phyloP scores from a whole-genome alignment of 2,329 filamentous ascomycete species.

The Colletotrichum tofieldiae region DNA sequence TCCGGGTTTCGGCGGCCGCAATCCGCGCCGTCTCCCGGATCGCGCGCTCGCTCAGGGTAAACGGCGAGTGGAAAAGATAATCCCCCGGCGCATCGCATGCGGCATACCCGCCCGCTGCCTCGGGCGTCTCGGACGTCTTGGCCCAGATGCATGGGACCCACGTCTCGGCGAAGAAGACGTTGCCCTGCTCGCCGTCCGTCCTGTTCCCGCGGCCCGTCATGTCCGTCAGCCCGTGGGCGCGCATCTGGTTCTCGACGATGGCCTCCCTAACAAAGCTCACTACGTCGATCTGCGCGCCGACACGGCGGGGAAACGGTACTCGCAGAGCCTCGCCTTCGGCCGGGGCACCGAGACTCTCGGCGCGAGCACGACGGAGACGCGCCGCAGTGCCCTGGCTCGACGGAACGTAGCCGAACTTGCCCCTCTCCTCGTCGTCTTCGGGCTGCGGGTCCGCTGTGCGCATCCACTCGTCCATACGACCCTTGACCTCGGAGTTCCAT shows the following conservation, averaged over 20 bases:
- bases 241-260: slow-evolving; percentile 65
- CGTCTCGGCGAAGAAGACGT: slow-evolving; percentile 59
- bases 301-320: slow-evolving; percentile 55
- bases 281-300: slow-evolving; percentile 60
- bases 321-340: slow-evolving; percentile 48
- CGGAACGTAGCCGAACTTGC: slow-evolving; percentile 24
- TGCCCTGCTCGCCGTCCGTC: slow-evolving; percentile 47
- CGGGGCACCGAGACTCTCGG: not conserved
- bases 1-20: slow-evolving; percentile 12
- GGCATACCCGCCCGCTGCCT: slow-evolving; percentile 17
- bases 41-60: slow-evolving; percentile 59
- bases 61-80: slow-evolving; percentile 68
- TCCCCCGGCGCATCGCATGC: slow-evolving; percentile 61
- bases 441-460: slow-evolving; percentile 47
- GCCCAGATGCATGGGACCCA: slow-evolving; percentile 59
- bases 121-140: slow-evolving; percentile 38
- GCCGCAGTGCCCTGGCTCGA: not conserved
- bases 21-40: slow-evolving; percentile 38
- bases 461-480: slow-evolving; percentile 61
- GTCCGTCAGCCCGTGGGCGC: slow-evolving; percentile 59
- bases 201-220: slow-evolving; percentile 59
- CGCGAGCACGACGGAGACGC: not conserved
- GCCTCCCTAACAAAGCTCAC: slow-evolving; percentile 59
- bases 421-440: slow-evolving; percentile 16
- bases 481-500: slow-evolving; percentile 66